Evolutionary conservation across 163 green algal species (phyloP).

Genomic region (Botryococcus braunii): DNA sequence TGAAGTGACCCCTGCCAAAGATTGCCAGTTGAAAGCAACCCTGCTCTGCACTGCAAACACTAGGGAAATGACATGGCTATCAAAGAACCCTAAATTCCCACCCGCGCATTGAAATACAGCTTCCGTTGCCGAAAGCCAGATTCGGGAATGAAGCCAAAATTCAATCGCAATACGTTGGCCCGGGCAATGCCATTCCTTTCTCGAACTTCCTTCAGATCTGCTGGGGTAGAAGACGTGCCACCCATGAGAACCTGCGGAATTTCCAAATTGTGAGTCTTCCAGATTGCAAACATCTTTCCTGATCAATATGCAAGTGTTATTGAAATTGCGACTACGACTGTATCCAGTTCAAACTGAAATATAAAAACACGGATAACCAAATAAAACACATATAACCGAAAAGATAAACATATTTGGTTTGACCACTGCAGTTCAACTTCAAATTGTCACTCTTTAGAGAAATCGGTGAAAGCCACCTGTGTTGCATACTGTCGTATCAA

Average conservation of each 20-base stretch:
- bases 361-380: not conserved
- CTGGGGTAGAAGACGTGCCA: constrained; percentile 24
- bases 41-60: too few relatives aligned
- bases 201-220: constrained; percentile 56
- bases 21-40: too few relatives aligned
- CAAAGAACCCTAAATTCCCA: constrained; percentile 3
- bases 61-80: too few relatives aligned
- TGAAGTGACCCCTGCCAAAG: too few relatives aligned
- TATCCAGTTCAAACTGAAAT: not conserved
- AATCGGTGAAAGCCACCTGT: constrained; percentile 24
- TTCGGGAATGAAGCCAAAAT: constrained; percentile 50
- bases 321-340: not conserved
- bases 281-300: too few relatives aligned
- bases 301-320: not conserved
- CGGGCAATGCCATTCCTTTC: constrained; percentile 67
- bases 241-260: constrained; percentile 7
- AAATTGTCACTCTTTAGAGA: not conserved
- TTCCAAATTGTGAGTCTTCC: too few relatives aligned
- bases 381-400: too few relatives aligned
- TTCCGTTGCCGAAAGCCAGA: constrained; percentile 54
- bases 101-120: constrained; percentile 57
- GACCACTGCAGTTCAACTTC: not conserved
- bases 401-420: too few relatives aligned
- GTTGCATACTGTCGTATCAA: constrained; percentile 78
- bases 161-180: constrained; percentile 46